Conservation (phyloP, 2,329 filamentous ascomycete genomes). For the Corniculantispora saksenae region DNA sequence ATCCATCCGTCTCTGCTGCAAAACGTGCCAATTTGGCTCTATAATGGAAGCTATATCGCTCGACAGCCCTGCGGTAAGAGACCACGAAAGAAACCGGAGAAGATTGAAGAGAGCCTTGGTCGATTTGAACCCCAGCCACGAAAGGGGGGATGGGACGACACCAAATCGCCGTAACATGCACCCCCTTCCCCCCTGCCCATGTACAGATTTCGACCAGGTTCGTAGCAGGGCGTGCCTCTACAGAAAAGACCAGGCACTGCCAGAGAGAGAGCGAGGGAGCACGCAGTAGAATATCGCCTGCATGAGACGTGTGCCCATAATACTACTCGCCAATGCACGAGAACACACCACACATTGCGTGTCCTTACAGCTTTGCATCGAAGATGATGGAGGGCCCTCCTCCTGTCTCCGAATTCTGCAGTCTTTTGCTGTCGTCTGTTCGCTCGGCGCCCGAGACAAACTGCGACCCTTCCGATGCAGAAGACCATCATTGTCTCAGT, state of each 20-base stretch:
- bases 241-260: background rate
- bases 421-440: background rate
- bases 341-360: background rate
- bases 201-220: background rate
- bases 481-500: background rate
- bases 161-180: background rate
- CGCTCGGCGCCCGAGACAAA: background rate
- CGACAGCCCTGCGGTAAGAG: background rate
- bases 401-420: background rate
- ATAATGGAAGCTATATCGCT: background rate
- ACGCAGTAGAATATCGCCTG: background rate
- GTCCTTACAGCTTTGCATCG: background rate
- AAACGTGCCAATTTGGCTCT: background rate
- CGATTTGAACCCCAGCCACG: background rate
- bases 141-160: background rate
- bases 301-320: background rate
- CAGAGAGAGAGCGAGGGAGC: background rate
- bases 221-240: background rate
- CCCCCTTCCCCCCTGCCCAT: background rate
- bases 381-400: background rate
- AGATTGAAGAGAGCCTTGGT: background rate
- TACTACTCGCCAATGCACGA: background rate
- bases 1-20: background rate
- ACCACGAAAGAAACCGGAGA: background rate
- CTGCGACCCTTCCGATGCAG: background rate